Percentiles rank a stretch among this genome's conserved stretches.
Evolutionary conservation across 805 yeast genomes (phyloP).

Genomic region (Yueomyces sinensis): DNA sequence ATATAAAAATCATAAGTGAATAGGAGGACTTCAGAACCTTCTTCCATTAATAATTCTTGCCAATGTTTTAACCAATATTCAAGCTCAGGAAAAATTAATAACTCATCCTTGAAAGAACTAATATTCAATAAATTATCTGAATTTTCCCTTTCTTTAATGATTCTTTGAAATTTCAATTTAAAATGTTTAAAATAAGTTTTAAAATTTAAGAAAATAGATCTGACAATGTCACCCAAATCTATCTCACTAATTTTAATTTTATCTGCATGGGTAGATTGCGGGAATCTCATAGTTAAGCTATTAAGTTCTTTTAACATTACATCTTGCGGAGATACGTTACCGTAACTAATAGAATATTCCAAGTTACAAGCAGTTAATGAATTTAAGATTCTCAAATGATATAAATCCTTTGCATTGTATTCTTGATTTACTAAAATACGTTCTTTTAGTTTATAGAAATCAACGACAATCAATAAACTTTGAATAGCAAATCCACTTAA

Average conservation of each 20-base stretch:
- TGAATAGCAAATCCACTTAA: conserved; percentile 39
- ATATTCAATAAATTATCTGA: background rate
- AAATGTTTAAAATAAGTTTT: conserved; percentile 12
- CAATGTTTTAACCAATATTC: conserved; percentile 35
- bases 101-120: background rate
- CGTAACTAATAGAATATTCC: conserved; percentile 37
- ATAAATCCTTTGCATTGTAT: conserved; percentile 30
- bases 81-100: conserved; percentile 23
- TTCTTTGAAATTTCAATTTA: background rate
- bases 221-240: conserved; percentile 27
- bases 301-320: conserved; percentile 25
- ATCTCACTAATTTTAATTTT: conserved; percentile 40
- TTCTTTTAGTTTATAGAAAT: conserved; percentile 29
- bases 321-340: conserved; percentile 22
- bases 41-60: conserved; percentile 32
- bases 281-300: conserved; percentile 32
- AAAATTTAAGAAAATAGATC: conserved; percentile 17
- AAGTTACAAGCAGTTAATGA: conserved; percentile 39
- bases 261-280: conserved; percentile 40
- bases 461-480: conserved; percentile 34
- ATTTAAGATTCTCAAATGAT: conserved; percentile 41
- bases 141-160: conserved; percentile 1
- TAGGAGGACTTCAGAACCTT: conserved; percentile 34
- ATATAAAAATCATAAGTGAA: conserved; percentile 38
- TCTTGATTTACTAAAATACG: conserved; percentile 21